Evolutionary conservation across 345 rosid species (phyloP).

Genomic region (Microthlaspi erraticum): DNA sequence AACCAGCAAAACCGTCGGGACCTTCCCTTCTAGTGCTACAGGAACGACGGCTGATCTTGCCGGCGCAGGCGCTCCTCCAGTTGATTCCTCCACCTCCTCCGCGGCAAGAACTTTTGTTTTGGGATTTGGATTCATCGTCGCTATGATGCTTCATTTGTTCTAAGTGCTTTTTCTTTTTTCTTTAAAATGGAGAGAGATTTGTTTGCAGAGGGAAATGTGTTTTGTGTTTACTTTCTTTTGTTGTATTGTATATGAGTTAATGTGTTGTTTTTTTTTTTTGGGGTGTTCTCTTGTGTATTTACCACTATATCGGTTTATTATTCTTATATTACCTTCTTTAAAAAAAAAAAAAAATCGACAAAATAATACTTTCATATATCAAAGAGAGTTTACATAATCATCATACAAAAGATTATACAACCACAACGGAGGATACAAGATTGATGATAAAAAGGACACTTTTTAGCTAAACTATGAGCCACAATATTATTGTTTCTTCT

Average conservation of each 20-base stretch:
- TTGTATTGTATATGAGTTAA: slow-evolving; percentile 18
- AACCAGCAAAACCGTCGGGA: slow-evolving; percentile 42
- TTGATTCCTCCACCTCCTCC: slow-evolving; percentile 36
- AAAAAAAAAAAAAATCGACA: too few relatives aligned
- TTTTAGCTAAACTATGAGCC: too few relatives aligned
- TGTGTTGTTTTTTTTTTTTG: not conserved
- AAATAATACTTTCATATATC: too few relatives aligned
- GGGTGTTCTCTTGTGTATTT: not conserved
- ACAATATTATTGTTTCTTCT: too few relatives aligned
- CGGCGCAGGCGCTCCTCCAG: slow-evolving; percentile 17
- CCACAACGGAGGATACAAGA: too few relatives aligned
- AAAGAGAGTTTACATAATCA: too few relatives aligned
- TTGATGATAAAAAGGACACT: too few relatives aligned
- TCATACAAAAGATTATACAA: too few relatives aligned
- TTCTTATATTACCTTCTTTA: not conserved
- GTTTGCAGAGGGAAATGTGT: slow-evolving; percentile 10
- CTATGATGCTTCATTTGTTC: slow-evolving; percentile 45
- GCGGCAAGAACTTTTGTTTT: slow-evolving; percentile 29
- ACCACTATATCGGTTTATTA: not conserved
- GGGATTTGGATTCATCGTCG: slow-evolving; percentile 40
- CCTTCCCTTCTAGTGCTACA: slow-evolving; percentile 36
- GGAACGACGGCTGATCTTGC: slow-evolving; percentile 32
- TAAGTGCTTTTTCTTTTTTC: slow-evolving; percentile 3
- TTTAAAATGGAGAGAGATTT: not conserved
- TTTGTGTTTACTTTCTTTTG: slow-evolving; percentile 20